A percentile compares a stretch with the other conserved stretches of the same genome.
Conservation (phyloP, 441 rosid species). For the Erysimum cheiri region DNA sequence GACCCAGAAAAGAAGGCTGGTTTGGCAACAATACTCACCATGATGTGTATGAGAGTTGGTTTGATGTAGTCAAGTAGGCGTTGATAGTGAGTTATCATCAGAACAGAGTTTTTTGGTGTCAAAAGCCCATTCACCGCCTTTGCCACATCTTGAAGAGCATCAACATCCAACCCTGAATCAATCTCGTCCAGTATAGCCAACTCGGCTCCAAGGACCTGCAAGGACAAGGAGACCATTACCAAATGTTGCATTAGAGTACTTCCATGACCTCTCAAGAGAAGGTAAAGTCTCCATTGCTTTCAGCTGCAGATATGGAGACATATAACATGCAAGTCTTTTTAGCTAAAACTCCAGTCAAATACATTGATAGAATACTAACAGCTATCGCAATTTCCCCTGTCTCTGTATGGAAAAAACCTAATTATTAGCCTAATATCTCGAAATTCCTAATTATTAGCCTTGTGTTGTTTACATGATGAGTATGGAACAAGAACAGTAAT, state of each 20-base stretch:
- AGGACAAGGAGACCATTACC: constrained; percentile 5
- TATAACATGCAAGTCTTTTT: background rate
- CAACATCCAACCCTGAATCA: constrained; percentile 98
- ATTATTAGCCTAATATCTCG: constrained; percentile 9
- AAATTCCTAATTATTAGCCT: background rate
- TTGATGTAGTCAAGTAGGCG: constrained; percentile 78
- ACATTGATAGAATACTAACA: constrained; percentile 2
- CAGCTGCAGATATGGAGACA: background rate
- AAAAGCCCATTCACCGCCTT: constrained; percentile 86
- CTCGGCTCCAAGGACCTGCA: constrained; percentile 93
- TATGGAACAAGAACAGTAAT: constrained; percentile 12
- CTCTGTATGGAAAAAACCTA: background rate
- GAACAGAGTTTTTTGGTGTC: constrained; percentile 80
- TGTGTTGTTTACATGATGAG: background rate
- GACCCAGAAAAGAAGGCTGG: background rate
- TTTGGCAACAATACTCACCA: constrained; percentile 60
- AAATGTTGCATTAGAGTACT: constrained; percentile 7
- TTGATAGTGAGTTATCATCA: constrained; percentile 95
- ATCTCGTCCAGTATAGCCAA: constrained; percentile 93
- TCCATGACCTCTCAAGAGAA: background rate
- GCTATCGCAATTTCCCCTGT: background rate
- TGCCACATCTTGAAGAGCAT: constrained; percentile 94
- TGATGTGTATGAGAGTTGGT: constrained; percentile 83
- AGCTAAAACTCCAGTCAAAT: constrained; percentile 9
- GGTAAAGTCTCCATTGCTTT: background rate